Base-by-base conservation (phyloP, 2,329 filamentous ascomycete genomes). In the Trichoderma simmonsii region DNA sequence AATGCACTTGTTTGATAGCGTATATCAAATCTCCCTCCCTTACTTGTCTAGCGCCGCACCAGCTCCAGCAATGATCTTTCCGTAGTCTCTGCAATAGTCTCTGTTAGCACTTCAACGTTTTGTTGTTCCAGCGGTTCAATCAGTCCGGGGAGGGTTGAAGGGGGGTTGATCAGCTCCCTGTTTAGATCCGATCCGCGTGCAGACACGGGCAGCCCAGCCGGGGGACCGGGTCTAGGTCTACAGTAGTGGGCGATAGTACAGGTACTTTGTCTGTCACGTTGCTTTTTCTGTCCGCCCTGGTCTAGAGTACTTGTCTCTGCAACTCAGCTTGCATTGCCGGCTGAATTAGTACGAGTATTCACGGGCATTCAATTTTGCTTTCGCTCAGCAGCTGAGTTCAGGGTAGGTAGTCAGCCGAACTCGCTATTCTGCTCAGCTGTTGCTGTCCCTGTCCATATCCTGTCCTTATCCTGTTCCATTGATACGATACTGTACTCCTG, bases 131-230 rank as follows among this genome's bases (percentile, higher is more conserved):
- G 30, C 26, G 34, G 18, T 43, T 43, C 39, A 43, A 43, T 30
- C 62, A 65, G 14, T 54, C 43, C 28, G 39, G 39, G 39, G 61
- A 21, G 36, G 32, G 26, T 26, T 26, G 26, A 5, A 26, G 26
- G 26, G 34, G 15, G 39, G 26, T 21, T 32, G 56, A 43, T 51
- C 56, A 61, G 56, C 65, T 34, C 56, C 65, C 36, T 70, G 57
- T 51, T 61, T 62, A 62, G 67, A 62, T 62, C 67, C 67, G 57
- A 70, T 70, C 57, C 67, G 67, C 67, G 56, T 70, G 67, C 67
- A 70, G 67, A 54, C 32, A 62, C 64, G 64, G 64, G 30, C 34
- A 36, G 34, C 34, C 34, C 48, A 32, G 48, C 64, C 32, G 32
- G 64, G 64, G 51, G 48, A 30, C 28, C 26, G 67, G 43, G 67